phyloP scores from a whole-genome alignment of 2,329 filamentous ascomycete species.

The Aspergillus jensenii region DNA sequence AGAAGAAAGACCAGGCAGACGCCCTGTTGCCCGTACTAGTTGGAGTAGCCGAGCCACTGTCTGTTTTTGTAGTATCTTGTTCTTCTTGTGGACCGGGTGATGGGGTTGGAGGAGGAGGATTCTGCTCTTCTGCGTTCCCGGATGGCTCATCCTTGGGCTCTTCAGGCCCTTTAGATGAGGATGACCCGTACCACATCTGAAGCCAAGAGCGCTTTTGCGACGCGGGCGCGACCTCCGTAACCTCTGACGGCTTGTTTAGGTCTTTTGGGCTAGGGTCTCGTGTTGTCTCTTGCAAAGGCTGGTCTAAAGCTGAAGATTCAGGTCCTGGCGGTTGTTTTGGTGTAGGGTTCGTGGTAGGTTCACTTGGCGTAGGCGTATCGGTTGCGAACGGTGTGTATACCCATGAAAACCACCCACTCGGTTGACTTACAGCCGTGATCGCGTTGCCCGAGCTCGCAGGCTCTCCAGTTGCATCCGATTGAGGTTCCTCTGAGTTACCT shows the following conservation, averaged over 20 bases:
- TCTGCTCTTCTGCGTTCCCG: conserved; percentile 13
- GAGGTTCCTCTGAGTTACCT: conserved; percentile 19
- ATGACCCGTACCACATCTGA: conserved; percentile 43
- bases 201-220: conserved; percentile 45
- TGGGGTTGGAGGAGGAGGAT: conserved; percentile 12
- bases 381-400: conserved; percentile 28
- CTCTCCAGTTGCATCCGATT: conserved; percentile 16
- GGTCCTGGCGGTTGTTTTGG: background rate
- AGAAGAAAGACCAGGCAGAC: conserved; percentile 45
- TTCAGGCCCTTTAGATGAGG: conserved; percentile 26
- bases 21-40: conserved; percentile 24
- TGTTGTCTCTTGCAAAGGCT: conserved; percentile 15
- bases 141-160: conserved; percentile 20
- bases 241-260: conserved; percentile 12
- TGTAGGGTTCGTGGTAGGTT: conserved; percentile 15
- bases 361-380: conserved; percentile 11
- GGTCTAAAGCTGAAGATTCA: conserved; percentile 4
- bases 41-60: conserved; percentile 23
- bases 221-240: conserved; percentile 15
- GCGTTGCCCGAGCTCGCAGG: conserved; percentile 8
- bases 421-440: conserved; percentile 18
- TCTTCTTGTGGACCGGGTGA: conserved; percentile 13
- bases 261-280: conserved; percentile 11
- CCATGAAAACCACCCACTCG: conserved; percentile 40
- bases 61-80: conserved; percentile 18